Percentiles rank a stretch among this genome's conserved stretches.
phyloP scores from a whole-genome alignment of 1,284 basidiomycete genomes.

The Veloboletus limbatus region DNA sequence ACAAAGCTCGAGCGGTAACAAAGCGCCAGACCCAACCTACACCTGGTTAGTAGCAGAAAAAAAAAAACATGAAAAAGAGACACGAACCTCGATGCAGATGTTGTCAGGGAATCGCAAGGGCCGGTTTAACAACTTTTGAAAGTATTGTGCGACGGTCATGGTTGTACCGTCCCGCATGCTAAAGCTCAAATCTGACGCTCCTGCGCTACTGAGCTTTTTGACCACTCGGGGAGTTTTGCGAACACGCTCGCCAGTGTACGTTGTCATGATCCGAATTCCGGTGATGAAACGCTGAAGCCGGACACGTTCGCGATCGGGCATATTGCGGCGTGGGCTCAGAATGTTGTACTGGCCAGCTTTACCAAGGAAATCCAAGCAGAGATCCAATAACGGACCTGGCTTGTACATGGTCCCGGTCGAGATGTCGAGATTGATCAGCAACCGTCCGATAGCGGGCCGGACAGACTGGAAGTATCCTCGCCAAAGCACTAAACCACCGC shows the following conservation, averaged over 20 bases:
- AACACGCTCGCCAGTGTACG: slow-evolving; percentile 35
- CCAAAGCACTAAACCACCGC: slow-evolving; percentile 66
- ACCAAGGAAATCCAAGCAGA: slow-evolving; percentile 58
- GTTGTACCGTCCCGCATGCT: slow-evolving; percentile 50
- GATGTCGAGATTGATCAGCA: slow-evolving; percentile 78
- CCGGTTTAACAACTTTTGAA: slow-evolving; percentile 46
- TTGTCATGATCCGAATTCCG: slow-evolving; percentile 54
- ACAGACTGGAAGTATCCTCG: slow-evolving; percentile 77
- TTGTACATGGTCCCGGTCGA: slow-evolving; percentile 76
- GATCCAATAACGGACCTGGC: slow-evolving; percentile 43
- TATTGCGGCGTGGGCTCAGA: slow-evolving; percentile 42
- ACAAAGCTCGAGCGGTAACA: slow-evolving; percentile 69
- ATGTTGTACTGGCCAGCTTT: slow-evolving; percentile 37
- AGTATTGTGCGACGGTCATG: slow-evolving; percentile 64
- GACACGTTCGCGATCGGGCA: slow-evolving; percentile 58
- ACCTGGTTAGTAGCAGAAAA: background rate
- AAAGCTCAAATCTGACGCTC: slow-evolving; percentile 53
- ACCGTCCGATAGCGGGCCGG: slow-evolving; percentile 60
- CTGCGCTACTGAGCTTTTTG: slow-evolving; percentile 50
- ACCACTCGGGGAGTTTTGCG: slow-evolving; percentile 47
- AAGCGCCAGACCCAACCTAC: slow-evolving; percentile 63
- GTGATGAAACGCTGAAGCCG: slow-evolving; percentile 59
- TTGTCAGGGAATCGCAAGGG: slow-evolving; percentile 54
- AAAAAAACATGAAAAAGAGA: background rate
- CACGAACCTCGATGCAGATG: slow-evolving; percentile 58